Conservation (phyloP, 345 rosid genomes). For the Turnera subulata region DNA sequence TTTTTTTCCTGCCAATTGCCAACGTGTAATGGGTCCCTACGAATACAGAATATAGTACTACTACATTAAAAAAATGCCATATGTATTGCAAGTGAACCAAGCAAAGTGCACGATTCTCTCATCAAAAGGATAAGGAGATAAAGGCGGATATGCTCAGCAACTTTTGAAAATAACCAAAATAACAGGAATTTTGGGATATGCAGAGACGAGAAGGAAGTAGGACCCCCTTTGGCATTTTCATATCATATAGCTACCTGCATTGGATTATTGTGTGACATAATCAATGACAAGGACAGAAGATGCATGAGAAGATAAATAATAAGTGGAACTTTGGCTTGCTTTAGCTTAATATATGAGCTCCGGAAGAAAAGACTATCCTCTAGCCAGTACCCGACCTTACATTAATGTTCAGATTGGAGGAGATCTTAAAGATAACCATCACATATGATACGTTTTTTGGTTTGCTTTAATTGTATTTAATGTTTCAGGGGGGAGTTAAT, state of each 20-base stretch:
- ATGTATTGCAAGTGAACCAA: constrained; percentile 10
- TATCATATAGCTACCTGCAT: background rate
- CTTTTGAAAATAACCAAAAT: constrained; percentile 20
- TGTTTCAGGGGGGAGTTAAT: too few species aligned
- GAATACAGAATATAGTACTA: background rate
- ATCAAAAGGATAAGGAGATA: constrained; percentile 40
- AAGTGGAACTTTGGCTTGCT: background rate
- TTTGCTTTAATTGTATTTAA: too few species aligned
- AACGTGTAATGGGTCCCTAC: too few species aligned
- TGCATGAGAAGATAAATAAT: background rate
- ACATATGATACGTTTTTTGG: too few species aligned
- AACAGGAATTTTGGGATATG: constrained; percentile 8
- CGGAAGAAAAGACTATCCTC: too few species aligned
- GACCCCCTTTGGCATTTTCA: constrained; percentile 2
- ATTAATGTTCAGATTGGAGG: too few species aligned
- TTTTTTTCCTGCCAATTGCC: too few species aligned
- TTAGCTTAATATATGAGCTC: background rate
- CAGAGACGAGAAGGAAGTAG: constrained; percentile 1
- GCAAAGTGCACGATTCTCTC: constrained; percentile 26
- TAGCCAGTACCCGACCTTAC: too few species aligned
- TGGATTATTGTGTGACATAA: constrained; percentile 27
- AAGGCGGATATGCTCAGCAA: constrained; percentile 29
- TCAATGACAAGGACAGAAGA: constrained; percentile 22
- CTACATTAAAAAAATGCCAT: background rate
- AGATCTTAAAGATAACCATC: too few species aligned